Conservation (phyloP, 1,284 basidiomycete species). For the Papiliotrema flavescens region DNA sequence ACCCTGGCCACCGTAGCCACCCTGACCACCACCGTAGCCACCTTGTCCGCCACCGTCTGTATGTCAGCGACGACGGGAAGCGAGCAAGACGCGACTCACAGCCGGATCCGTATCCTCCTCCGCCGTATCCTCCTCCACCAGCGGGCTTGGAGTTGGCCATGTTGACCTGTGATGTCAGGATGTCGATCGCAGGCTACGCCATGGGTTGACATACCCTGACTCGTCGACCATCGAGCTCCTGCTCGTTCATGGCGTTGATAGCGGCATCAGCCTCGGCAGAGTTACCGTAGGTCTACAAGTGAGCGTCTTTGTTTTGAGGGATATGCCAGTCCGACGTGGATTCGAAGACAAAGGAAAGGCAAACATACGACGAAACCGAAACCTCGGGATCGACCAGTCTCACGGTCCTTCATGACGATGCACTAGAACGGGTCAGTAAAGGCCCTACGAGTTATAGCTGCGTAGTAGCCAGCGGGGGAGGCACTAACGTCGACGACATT, state of each 20-base stretch:
- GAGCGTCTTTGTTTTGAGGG: background rate
- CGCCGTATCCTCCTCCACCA: conserved; percentile 49
- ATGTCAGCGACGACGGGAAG: conserved; percentile 40
- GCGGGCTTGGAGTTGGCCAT: conserved; percentile 80
- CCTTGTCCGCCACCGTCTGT: conserved; percentile 35
- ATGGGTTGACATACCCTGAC: conserved; percentile 54
- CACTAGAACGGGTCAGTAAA: conserved; percentile 54
- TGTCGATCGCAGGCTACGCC: conserved; percentile 1
- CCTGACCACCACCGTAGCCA: conserved; percentile 42
- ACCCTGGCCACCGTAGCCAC: conserved; percentile 45
- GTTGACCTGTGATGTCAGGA: conserved; percentile 62
- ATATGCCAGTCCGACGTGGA: too few species aligned
- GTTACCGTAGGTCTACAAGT: conserved; percentile 58
- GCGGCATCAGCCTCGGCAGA: conserved; percentile 71
- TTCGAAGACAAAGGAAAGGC: background rate
- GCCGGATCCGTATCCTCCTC: conserved; percentile 45
- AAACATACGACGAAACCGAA: conserved; percentile 78
- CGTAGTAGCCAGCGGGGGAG: conserved; percentile 7
- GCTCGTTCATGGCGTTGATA: conserved; percentile 77
- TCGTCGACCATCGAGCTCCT: conserved; percentile 88
- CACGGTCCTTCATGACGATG: conserved; percentile 96
- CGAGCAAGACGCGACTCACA: conserved; percentile 25
- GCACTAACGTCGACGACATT: conserved; percentile 47
- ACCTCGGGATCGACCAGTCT: conserved; percentile 91
- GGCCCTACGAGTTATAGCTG: too few species aligned